Base-by-base conservation (phyloP, 2,329 filamentous ascomycete species). In the Xenoacremonium recifei region DNA sequence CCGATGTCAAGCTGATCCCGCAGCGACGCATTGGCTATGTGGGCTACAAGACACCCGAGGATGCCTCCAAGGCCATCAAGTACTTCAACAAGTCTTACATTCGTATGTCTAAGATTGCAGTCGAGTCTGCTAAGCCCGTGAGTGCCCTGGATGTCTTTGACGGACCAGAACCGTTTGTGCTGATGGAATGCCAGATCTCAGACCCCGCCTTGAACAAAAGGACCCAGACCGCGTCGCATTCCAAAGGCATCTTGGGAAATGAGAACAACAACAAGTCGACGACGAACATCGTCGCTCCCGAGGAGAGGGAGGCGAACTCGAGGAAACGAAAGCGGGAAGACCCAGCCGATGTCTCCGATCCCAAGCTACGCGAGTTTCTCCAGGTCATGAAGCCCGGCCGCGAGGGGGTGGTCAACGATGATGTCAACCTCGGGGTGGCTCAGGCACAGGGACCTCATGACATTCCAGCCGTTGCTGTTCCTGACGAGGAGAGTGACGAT, bases 71-170 rank as follows among this genome's bases (percentile, higher is more conserved):
- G 60, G 92, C 93, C 33, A 87, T 95, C 63, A 91, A 88, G 67
- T 95, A 96, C 72, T 96, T 96, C 76, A 91, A 99, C 74, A 89
- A 82, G 64, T 85, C 91, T 50, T 99, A 90, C 68, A 89, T 99
- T 58, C 89, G 90, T 57, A 93, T 96, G 87, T 96, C 91, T 44
- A 95, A 85, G 72, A 90, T 99, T 58, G 79, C 77, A 21, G 93
- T 96, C 48, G 91, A 96, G 70, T 72, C 93, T 60, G 93, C 93
- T 42, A 84, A 80, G 64, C 85, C 93, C 46, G 87, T 95, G 63
- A 61, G 75, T 63, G 30, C 36, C 32, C 40, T 37, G 30, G 31
- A 39, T 53, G 39, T 51, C 54, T 52, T 33, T 45, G 48, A 41
- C 39, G 42, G 42, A 29, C 25, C 31, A 15, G n/a, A n/a, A n/a